Base-by-base conservation (phyloP, 2,329 filamentous ascomycete species). In the Penicillium sp. region DNA sequence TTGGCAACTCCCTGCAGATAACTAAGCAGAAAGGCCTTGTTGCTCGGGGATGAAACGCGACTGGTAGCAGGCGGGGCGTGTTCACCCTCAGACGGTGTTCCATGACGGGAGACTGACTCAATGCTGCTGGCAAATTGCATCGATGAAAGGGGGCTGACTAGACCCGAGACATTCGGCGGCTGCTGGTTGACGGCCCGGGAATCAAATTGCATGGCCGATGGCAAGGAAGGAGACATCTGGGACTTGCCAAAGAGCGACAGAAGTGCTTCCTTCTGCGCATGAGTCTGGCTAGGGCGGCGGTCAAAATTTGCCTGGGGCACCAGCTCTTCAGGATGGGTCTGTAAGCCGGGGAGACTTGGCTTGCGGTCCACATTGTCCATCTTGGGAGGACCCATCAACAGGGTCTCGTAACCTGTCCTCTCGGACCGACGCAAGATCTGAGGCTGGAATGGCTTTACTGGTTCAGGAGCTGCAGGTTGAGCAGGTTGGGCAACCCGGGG, bases 21-120 rank as follows among this genome's bases (percentile, higher is more conserved):
- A 10, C 85, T 88, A 53, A 95, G 80, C 70, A 96, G 77, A 68
- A 95, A 95, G 16, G 82, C 87, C 70, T 90, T 88, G 66, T 95
- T 88, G 0, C 86, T 88, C 0, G 89, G 85, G 4, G 88, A 89
- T 18, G 78, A 77, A 43, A 71, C 62, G n/a, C 64, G 70, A 52
- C 65, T 71, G 14, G 57, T 60, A 46, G 87, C 86, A 13, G 84
- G 79, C 35, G 81, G 80, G 68, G 83, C 79, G 61, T 81, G 84
- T 18, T 64, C 63, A 16, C 55, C 55, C n/a, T 66, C 60, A 14
- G 65, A 61, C 35, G 59, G 66, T 6, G 69, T 62, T 13, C 59
- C 67, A 50, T 50, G 65, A 3, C 65, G 63, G 19, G 65, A 66
- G 4, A 61, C 55, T 31, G 66, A 61, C 4, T 60, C 62, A 2